These are phyloP conservation scores for Anthoceros angustus DNA, from an alignment of 225 moss, liverwort and hornwort genomes.

Conservation along the genomic window DNA sequence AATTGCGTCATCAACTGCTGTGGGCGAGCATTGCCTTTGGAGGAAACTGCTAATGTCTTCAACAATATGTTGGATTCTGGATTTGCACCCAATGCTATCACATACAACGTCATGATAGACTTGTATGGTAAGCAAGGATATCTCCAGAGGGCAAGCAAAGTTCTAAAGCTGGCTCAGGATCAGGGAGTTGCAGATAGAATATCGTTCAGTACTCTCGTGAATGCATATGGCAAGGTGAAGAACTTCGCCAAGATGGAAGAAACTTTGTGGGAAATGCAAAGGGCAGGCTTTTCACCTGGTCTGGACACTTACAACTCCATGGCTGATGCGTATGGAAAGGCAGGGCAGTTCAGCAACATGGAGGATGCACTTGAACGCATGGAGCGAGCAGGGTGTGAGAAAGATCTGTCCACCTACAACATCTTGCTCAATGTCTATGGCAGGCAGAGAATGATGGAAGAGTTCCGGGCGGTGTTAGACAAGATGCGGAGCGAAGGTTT, in stretches of 20 bases:
- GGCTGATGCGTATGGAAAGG: slow-evolving; percentile 89
- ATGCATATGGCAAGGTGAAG: slow-evolving; percentile 69
- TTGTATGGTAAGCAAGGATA: slow-evolving; percentile 82
- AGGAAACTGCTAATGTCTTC: slow-evolving; percentile 73
- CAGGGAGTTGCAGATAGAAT: slow-evolving; percentile 70
- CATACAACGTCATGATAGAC: slow-evolving; percentile 91
- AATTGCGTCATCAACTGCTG: slow-evolving; percentile 88
- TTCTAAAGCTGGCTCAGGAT: slow-evolving; percentile 54
- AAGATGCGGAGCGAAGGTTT: slow-evolving; percentile 49
- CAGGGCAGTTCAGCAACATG: slow-evolving; percentile 56
- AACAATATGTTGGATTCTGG: slow-evolving; percentile 60
- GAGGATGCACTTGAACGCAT: slow-evolving; percentile 71
- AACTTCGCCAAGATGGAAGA: slow-evolving; percentile 83
- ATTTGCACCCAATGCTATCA: slow-evolving; percentile 47
- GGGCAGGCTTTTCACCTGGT: slow-evolving; percentile 45
- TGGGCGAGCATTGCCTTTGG: slow-evolving; percentile 61
- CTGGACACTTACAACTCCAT: slow-evolving; percentile 81
- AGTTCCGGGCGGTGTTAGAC: slow-evolving; percentile 35
- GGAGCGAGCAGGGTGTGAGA: slow-evolving; percentile 49
- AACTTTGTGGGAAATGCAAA: slow-evolving; percentile 90
- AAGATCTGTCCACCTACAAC: slow-evolving; percentile 62
- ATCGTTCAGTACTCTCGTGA: slow-evolving; percentile 71
- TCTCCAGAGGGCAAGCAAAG: slow-evolving; percentile 53
- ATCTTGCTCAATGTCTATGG: slow-evolving; percentile 84
- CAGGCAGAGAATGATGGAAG: slow-evolving; percentile 35